A percentile compares a stretch with the other conserved stretches of the same genome.
Conservation (phyloP, 108 stramenopile genomes). For the Schizochytrium sp. region DNA sequence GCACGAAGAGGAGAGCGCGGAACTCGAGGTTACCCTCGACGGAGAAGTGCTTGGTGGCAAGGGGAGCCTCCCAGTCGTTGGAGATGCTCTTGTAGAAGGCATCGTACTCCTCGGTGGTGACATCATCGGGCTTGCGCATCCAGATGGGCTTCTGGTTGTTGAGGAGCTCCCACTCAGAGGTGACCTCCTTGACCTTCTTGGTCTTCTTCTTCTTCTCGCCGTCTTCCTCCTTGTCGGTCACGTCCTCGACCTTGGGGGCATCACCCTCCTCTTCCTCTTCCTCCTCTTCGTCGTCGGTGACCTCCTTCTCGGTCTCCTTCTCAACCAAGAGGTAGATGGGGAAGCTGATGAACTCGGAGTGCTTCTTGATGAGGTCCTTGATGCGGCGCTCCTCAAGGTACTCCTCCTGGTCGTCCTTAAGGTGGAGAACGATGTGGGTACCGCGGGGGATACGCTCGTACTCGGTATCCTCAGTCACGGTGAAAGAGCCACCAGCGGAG, state of each 20-base stretch:
- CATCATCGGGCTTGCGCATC: conserved; percentile 99
- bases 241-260: conserved; percentile 90
- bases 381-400: conserved; percentile 97
- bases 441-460: conserved; percentile 88
- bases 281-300: conserved; percentile 97
- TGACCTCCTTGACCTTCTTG: conserved; percentile 99
- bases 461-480: conserved; percentile 84
- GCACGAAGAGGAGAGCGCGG: conserved; percentile 96
- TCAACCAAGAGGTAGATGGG: conserved; percentile 99
- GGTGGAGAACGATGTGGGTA: conserved; percentile 96
- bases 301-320: conserved; percentile 99
- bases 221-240: conserved; percentile 96
- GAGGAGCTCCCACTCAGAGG: conserved; percentile 99
- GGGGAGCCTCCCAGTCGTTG: conserved; percentile 99
- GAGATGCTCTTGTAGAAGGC: conserved; percentile 99
- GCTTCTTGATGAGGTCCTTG: conserved; percentile 99
- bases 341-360: conserved; percentile 99
- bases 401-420: conserved; percentile 99
- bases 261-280: conserved; percentile 95
- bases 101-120: conserved; percentile 98
- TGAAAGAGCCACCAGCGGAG: conserved; percentile 98
- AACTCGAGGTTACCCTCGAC: conserved; percentile 99
- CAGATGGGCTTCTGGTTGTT: conserved; percentile 99
- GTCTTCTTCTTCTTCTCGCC: conserved; percentile 97
- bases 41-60: conserved; percentile 99